Evolutionary conservation across 768 basidiomycete genomes (phyloP).

Genomic region (Pisolithus microcarpus): DNA sequence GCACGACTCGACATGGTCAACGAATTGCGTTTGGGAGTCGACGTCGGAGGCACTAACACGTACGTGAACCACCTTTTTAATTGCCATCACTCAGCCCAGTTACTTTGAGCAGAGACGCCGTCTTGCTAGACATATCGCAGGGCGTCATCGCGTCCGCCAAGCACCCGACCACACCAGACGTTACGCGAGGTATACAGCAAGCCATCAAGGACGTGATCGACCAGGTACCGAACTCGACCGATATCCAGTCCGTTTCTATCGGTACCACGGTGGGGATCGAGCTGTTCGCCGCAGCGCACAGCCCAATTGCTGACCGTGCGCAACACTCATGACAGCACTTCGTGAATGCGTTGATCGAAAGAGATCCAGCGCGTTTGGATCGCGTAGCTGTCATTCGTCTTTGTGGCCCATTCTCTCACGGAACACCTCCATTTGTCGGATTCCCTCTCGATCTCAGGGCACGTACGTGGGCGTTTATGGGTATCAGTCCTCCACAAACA

Average conservation of each 20-base stretch:
- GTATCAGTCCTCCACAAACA: not conserved
- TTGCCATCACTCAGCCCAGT: not conserved
- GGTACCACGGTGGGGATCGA: conserved; percentile 46
- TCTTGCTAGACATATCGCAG: conserved; percentile 15
- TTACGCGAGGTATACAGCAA: conserved; percentile 51
- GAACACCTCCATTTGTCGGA: conserved; percentile 50
- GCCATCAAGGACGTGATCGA: conserved; percentile 43
- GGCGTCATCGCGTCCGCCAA: conserved; percentile 33
- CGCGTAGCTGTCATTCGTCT: conserved; percentile 60
- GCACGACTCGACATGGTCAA: not conserved
- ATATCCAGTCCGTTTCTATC: conserved; percentile 47
- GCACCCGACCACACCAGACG: conserved; percentile 47
- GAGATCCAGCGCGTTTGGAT: conserved; percentile 43
- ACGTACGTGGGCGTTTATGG: conserved; percentile 18
- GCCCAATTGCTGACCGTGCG: conserved; percentile 7
- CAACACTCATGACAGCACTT: conserved; percentile 33
- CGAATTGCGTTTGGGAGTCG: conserved; percentile 24
- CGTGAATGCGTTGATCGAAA: conserved; percentile 55
- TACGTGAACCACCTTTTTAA: conserved; percentile 1
- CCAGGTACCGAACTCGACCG: conserved; percentile 26
- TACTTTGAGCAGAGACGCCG: conserved; percentile 23
- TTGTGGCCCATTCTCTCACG: conserved; percentile 52
- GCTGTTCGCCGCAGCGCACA: not conserved
- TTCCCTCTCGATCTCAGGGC: conserved; percentile 34
- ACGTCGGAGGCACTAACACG: conserved; percentile 31